Percentiles rank a stretch among this genome's conserved stretches.
Conservation (phyloP, 192 early-diverging fungal species). For the Phlyctochytrium planicorne region DNA sequence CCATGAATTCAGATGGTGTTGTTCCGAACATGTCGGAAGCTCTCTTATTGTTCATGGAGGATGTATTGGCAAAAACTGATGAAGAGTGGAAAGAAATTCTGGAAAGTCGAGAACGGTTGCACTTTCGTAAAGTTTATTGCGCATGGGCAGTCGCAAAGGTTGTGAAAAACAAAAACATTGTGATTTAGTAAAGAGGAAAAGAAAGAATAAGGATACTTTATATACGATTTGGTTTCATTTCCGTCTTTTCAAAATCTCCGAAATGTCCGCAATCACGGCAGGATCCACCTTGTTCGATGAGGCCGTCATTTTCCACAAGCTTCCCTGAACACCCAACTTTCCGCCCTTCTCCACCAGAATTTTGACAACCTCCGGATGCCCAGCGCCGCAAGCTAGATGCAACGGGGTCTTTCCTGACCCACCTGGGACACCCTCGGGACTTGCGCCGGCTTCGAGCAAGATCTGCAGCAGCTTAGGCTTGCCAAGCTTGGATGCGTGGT, state of each 20-base stretch:
- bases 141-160: too few relatives aligned
- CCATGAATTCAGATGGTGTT: too few relatives aligned
- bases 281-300: background rate
- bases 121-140: too few relatives aligned
- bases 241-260: background rate
- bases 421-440: background rate
- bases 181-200: too few relatives aligned
- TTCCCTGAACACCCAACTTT: background rate
- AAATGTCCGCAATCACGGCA: background rate
- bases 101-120: too few relatives aligned
- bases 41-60: too few relatives aligned
- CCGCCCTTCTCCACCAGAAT: conserved; percentile 4
- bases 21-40: too few relatives aligned
- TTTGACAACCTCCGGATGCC: background rate
- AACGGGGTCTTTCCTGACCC: background rate
- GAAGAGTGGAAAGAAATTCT: too few relatives aligned
- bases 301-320: conserved; percentile 3
- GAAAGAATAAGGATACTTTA: too few relatives aligned
- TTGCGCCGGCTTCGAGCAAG: conserved; percentile 1
- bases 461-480: background rate
- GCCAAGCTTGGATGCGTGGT: background rate
- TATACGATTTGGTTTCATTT: too few relatives aligned
- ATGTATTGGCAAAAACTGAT: too few relatives aligned
- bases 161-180: too few relatives aligned
- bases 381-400: background rate